These are phyloP conservation scores for Aspergillus aculeatus DNA, from an alignment of 2,329 filamentous ascomycete species.

Conservation along the genomic window DNA sequence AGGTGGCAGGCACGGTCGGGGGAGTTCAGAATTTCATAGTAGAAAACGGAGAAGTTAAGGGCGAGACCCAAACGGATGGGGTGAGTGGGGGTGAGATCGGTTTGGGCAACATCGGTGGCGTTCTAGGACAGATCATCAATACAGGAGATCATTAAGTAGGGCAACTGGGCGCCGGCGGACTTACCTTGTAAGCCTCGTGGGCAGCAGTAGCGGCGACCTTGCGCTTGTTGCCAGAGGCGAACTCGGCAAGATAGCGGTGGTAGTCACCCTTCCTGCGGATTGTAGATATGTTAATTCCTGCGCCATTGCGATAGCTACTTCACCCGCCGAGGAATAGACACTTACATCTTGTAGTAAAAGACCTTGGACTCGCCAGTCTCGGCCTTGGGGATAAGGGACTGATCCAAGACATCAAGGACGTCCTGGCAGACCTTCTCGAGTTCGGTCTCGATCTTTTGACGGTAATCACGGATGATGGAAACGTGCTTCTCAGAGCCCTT, in stretches of 20 bases:
- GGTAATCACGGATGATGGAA: conserved; percentile 90
- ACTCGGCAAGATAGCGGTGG: conserved; percentile 98
- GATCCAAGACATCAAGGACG: conserved; percentile 90
- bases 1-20: conserved; percentile 97
- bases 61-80: conserved; percentile 96
- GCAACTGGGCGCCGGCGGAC: conserved; percentile 23
- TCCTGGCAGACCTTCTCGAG: conserved; percentile 98
- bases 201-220: conserved; percentile 93
- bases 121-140: conserved; percentile 55
- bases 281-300: conserved; percentile 69
- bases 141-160: background rate
- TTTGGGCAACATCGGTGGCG: conserved; percentile 97
- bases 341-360: conserved; percentile 99
- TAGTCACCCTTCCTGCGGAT: conserved; percentile 91
- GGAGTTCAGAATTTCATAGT: conserved; percentile 99
- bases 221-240: conserved; percentile 90
- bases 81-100: conserved; percentile 94
- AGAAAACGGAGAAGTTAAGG: conserved; percentile 99
- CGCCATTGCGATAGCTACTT: conserved; percentile 58
- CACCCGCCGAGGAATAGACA: conserved; percentile 12
- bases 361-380: conserved; percentile 98
- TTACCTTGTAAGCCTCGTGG: conserved; percentile 96
- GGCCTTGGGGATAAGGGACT: conserved; percentile 91
- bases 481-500: conserved; percentile 98
- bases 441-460: conserved; percentile 96